Evolutionary conservation across 1,284 basidiomycete genomes (phyloP).

Genomic region (Apiotrichum gracile): DNA sequence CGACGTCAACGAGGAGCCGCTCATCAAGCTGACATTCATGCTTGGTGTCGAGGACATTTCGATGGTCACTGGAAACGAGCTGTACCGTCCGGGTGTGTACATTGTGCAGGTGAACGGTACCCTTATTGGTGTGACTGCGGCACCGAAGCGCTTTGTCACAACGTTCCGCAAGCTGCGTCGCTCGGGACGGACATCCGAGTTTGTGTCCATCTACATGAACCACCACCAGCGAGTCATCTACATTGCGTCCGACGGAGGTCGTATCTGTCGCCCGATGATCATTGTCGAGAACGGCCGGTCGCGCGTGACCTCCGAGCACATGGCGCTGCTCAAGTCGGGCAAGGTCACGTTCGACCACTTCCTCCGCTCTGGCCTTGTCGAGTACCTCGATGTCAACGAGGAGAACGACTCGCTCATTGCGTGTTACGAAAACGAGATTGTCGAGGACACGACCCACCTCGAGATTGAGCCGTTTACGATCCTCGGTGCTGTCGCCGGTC

Average conservation of each 20-base stretch:
- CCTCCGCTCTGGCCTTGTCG: slow-evolving; percentile 88
- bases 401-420: slow-evolving; percentile 98
- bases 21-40: slow-evolving; percentile 83
- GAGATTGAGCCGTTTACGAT: slow-evolving; percentile 99
- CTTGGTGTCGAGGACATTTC: slow-evolving; percentile 96
- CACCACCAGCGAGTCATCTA: slow-evolving; percentile 92
- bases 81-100: slow-evolving; percentile 85
- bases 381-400: slow-evolving; percentile 99
- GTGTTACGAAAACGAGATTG: slow-evolving; percentile 85
- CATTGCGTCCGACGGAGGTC: slow-evolving; percentile 94
- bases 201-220: slow-evolving; percentile 95
- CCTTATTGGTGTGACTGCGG: slow-evolving; percentile 86
- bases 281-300: slow-evolving; percentile 84
- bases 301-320: slow-evolving; percentile 74
- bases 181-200: slow-evolving; percentile 88
- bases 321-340: slow-evolving; percentile 73
- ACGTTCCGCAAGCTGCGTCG: slow-evolving; percentile 90
- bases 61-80: slow-evolving; percentile 87
- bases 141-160: slow-evolving; percentile 76
- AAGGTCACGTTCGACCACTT: slow-evolving; percentile 89
- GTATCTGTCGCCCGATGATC: slow-evolving; percentile 96
- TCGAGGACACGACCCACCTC: slow-evolving; percentile 78
- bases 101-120: slow-evolving; percentile 97
- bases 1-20: slow-evolving; percentile 93
- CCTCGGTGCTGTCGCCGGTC: slow-evolving; percentile 92